A percentile compares a stretch with the other conserved stretches of the same genome.
These are phyloP conservation scores for Haberlea rhodopensis DNA, from an alignment of 257 asterid genomes.

Conservation along the genomic window DNA sequence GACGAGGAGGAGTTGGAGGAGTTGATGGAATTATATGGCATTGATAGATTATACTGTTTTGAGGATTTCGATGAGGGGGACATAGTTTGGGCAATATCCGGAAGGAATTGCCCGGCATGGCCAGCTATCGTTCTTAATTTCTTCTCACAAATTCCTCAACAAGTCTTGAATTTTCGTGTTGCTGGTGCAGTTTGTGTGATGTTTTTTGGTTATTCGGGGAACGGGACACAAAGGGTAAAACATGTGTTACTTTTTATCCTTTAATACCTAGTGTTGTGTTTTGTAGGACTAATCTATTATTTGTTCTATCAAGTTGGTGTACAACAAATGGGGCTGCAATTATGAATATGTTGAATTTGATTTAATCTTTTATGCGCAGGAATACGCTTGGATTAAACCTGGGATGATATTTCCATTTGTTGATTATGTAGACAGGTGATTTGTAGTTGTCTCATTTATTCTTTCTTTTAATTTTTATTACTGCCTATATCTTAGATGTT, in stretches of 20 bases:
- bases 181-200: constrained; percentile 76
- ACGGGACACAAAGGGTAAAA: constrained; percentile 94
- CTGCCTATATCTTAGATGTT: not conserved
- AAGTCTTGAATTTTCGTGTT: constrained; percentile 67
- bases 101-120: constrained; percentile 86
- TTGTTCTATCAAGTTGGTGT: constrained; percentile 20
- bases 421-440: constrained; percentile 86
- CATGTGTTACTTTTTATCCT: constrained; percentile 4
- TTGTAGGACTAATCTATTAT: constrained; percentile 23
- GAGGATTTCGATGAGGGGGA: constrained; percentile 70
- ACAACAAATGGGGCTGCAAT: constrained; percentile 8
- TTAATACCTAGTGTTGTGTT: constrained; percentile 12
- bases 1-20: constrained; percentile 62
- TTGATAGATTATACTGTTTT: constrained; percentile 43
- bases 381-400: constrained; percentile 84
- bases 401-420: constrained; percentile 91
- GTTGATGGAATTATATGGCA: constrained; percentile 42
- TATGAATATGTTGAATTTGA: constrained; percentile 28
- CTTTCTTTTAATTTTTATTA: not conserved
- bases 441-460: constrained; percentile 25
- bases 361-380: constrained; percentile 57
- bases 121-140: constrained; percentile 93
- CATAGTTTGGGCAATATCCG: constrained; percentile 90
- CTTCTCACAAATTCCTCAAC: constrained; percentile 73
- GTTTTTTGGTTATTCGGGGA: constrained; percentile 97